A percentile compares a stretch with the other conserved stretches of the same genome.
phyloP scores from a whole-genome alignment of 768 basidiomycete species.

The Steccherinum ochraceum region DNA sequence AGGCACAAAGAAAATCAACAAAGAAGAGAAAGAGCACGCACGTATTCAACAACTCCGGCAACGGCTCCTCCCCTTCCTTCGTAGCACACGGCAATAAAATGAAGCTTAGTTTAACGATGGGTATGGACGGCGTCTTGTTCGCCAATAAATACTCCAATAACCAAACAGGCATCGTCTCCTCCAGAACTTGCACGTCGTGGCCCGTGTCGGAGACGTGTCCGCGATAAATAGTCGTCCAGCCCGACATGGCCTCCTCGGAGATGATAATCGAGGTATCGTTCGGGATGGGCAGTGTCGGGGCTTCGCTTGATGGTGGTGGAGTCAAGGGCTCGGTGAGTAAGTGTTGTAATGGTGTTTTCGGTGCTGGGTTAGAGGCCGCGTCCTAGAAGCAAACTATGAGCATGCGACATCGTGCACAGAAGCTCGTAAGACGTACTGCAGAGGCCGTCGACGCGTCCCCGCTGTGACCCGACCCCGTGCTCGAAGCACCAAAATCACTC shows the following conservation, averaged over 20 bases:
- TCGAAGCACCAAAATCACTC: conserved; percentile 19
- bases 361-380: conserved; percentile 9
- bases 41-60: conserved; percentile 85
- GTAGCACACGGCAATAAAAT: conserved; percentile 73
- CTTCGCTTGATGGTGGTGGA: conserved; percentile 69
- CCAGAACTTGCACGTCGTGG: conserved; percentile 49
- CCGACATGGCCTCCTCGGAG: conserved; percentile 71
- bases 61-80: conserved; percentile 45
- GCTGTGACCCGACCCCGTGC: conserved; percentile 11
- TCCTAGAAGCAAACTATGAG: conserved; percentile 9
- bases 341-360: conserved; percentile 47
- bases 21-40: no score
- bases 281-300: conserved; percentile 58
- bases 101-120: conserved; percentile 79
- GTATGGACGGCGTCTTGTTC: conserved; percentile 47
- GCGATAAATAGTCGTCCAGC: conserved; percentile 74
- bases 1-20: conserved; percentile 14
- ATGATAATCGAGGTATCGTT: conserved; percentile 63
- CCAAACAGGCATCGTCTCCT: conserved; percentile 83
- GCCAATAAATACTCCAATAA: conserved; percentile 79
- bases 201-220: conserved; percentile 57
- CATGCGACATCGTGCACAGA: not conserved
- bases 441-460: conserved; percentile 7
- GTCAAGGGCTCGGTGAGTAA: conserved; percentile 49
- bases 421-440: conserved; percentile 18